Conservation (phyloP, 345 rosid species). For the Abelmoschus esculentus region DNA sequence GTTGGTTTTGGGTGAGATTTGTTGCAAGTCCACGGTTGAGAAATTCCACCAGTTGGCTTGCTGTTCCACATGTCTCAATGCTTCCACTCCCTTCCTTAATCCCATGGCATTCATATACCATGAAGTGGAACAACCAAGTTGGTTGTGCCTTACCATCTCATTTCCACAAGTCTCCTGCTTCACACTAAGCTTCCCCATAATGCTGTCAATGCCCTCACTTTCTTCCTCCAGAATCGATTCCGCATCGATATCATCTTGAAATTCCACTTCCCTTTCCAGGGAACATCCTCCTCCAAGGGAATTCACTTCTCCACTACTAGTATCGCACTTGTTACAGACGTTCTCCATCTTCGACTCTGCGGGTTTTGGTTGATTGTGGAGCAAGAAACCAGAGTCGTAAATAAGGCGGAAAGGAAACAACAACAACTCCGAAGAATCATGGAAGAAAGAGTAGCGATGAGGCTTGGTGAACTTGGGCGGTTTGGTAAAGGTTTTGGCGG, state of each 20-base stretch:
- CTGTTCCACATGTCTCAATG: slow-evolving; percentile 33
- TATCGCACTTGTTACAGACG: slow-evolving; percentile 7
- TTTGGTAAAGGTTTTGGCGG: slow-evolving; percentile 29
- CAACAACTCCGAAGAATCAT: slow-evolving; percentile 51
- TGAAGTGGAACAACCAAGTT: slow-evolving; percentile 4
- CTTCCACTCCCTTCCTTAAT: slow-evolving; percentile 28
- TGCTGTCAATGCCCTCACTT: slow-evolving; percentile 49
- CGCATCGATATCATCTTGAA: slow-evolving; percentile 58
- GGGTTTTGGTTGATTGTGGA: slow-evolving; percentile 32
- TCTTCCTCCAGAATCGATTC: slow-evolving; percentile 79
- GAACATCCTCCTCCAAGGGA: neutral
- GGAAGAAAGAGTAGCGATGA: slow-evolving; percentile 29
- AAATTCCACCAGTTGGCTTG: slow-evolving; percentile 38
- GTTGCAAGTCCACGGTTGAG: slow-evolving; percentile 53
- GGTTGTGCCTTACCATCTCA: neutral
- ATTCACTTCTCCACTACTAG: slow-evolving; percentile 14
- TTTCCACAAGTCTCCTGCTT: slow-evolving; percentile 14
- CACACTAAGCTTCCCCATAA: slow-evolving; percentile 78
- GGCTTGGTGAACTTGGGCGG: slow-evolving; percentile 38
- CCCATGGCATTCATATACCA: slow-evolving; percentile 32
- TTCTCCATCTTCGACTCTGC: slow-evolving; percentile 27
- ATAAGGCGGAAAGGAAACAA: slow-evolving; percentile 22
- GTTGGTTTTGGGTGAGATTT: slow-evolving; percentile 56
- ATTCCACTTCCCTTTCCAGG: slow-evolving; percentile 10
- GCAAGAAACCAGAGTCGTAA: slow-evolving; percentile 41